These are phyloP conservation scores for Macrophomina tecta DNA, from an alignment of 2,329 filamentous ascomycete species.

Conservation along the genomic window DNA sequence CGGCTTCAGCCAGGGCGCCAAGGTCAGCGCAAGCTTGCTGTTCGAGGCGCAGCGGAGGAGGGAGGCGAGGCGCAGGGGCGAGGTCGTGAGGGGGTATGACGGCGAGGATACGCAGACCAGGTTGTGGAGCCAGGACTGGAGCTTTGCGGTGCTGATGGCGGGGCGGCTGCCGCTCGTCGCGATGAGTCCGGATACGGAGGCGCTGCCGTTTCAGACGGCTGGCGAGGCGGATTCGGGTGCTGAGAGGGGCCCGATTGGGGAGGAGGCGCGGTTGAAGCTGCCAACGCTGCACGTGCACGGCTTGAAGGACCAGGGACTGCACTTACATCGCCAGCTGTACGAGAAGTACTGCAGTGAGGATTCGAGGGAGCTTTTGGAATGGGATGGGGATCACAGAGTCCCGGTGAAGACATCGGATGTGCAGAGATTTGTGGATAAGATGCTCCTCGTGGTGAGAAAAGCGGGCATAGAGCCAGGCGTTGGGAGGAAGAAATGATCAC, in stretches of 20 bases:
- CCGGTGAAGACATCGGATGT: conserved; percentile 73
- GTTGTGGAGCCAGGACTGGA: conserved; percentile 49
- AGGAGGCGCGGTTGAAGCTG: conserved; percentile 56
- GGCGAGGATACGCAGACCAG: conserved; percentile 35
- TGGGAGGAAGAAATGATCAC: background rate
- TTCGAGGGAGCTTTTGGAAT: conserved; percentile 67
- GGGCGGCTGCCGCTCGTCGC: conserved; percentile 66
- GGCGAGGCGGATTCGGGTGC: conserved; percentile 43
- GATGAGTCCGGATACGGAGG: conserved; percentile 41
- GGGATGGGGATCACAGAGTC: conserved; percentile 75
- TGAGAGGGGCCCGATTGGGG: conserved; percentile 34
- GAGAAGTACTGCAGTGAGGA: conserved; percentile 65
- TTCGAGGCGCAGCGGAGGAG: conserved; percentile 65
- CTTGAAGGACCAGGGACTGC: conserved; percentile 63
- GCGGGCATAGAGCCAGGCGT: conserved; percentile 25
- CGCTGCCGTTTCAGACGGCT: conserved; percentile 50
- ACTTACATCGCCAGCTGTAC: conserved; percentile 63
- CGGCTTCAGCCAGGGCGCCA: conserved; percentile 59
- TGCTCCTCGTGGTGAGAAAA: conserved; percentile 17
- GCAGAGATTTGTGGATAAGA: conserved; percentile 6
- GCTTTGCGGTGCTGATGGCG: conserved; percentile 68
- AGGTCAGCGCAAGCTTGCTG: conserved; percentile 53
- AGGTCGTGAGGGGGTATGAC: conserved; percentile 29
- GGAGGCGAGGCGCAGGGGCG: conserved; percentile 32
- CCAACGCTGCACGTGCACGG: conserved; percentile 75